A percentile compares a stretch with the other conserved stretches of the same genome.
Evolutionary conservation across 106 monocot genomes (phyloP).

Genomic region (Dioscorea alata): DNA sequence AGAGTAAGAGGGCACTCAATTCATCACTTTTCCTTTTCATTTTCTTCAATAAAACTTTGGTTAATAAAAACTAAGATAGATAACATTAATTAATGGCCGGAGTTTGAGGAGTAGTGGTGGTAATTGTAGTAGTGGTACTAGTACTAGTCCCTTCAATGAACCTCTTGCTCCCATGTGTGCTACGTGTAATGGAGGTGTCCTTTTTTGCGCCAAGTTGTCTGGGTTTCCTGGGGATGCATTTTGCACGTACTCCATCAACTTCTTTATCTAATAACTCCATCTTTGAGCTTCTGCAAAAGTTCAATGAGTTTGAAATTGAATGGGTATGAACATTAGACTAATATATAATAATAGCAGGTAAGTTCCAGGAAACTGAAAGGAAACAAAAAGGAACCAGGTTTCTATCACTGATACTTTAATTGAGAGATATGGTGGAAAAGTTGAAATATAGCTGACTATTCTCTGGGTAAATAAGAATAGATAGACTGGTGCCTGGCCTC

Average conservation of each 20-base stretch:
- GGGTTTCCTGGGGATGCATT: slow-evolving; percentile 67
- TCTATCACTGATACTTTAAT: background rate
- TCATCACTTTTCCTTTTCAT: background rate
- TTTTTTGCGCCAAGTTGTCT: slow-evolving; percentile 14
- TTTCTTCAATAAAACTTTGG: background rate
- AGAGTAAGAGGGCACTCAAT: background rate
- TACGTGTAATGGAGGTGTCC: slow-evolving; percentile 25
- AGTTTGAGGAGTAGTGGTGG: background rate
- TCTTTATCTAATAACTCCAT: slow-evolving; percentile 39
- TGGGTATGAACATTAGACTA: background rate
- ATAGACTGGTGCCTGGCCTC: too few relatives aligned
- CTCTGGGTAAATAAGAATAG: too few relatives aligned
- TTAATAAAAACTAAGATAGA: background rate
- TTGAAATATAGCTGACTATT: background rate
- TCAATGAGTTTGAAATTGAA: background rate
- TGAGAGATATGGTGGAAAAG: background rate
- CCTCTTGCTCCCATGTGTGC: slow-evolving; percentile 38
- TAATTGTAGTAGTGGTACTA: too few relatives aligned
- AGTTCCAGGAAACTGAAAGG: background rate
- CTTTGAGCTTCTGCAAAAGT: slow-evolving; percentile 27
- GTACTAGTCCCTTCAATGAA: slow-evolving; percentile 19
- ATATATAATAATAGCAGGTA: background rate
- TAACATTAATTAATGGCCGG: background rate
- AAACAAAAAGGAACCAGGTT: background rate
- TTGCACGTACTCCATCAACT: slow-evolving; percentile 37